Evolutionary conservation across 106 monocot genomes (phyloP).

Genomic region (Dendrobium catenatum): DNA sequence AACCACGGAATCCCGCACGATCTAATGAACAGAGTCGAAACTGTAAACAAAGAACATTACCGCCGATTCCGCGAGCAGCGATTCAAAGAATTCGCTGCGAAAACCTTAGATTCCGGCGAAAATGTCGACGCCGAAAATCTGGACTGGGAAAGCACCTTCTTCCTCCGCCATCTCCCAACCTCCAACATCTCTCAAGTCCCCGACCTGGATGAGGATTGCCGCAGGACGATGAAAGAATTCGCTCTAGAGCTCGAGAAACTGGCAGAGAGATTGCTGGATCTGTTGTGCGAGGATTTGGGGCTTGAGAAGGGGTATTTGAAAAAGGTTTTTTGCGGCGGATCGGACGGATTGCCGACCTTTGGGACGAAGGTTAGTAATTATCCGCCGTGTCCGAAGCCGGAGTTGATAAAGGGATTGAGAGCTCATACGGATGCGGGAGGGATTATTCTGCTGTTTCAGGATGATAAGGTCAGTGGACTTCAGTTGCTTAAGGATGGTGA

Average conservation of each 20-base stretch:
- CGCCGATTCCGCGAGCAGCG: conserved; percentile 31
- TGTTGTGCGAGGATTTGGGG: conserved; percentile 74
- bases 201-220: conserved; percentile 29
- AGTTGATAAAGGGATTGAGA: conserved; percentile 54
- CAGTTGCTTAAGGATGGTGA: conserved; percentile 62
- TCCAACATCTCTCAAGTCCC: conserved; percentile 47
- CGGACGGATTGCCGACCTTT: conserved; percentile 49
- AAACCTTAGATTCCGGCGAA: conserved; percentile 11
- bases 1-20: conserved; percentile 66
- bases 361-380: conserved; percentile 84
- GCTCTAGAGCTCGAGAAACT: conserved; percentile 39
- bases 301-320: conserved; percentile 71
- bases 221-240: conserved; percentile 45
- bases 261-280: conserved; percentile 54
- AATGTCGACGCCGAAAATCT: conserved; percentile 21
- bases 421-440: conserved; percentile 85
- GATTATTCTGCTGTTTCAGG: conserved; percentile 78
- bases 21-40: conserved; percentile 59
- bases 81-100: conserved; percentile 54
- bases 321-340: conserved; percentile 45
- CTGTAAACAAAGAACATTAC: conserved; percentile 57
- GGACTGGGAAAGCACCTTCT: conserved; percentile 88
- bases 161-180: conserved; percentile 54
- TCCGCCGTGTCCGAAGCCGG: conserved; percentile 67
- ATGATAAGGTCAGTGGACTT: conserved; percentile 62